Evolutionary conservation across 768 basidiomycete species (phyloP).

Genomic region (Astraeus odoratus): DNA sequence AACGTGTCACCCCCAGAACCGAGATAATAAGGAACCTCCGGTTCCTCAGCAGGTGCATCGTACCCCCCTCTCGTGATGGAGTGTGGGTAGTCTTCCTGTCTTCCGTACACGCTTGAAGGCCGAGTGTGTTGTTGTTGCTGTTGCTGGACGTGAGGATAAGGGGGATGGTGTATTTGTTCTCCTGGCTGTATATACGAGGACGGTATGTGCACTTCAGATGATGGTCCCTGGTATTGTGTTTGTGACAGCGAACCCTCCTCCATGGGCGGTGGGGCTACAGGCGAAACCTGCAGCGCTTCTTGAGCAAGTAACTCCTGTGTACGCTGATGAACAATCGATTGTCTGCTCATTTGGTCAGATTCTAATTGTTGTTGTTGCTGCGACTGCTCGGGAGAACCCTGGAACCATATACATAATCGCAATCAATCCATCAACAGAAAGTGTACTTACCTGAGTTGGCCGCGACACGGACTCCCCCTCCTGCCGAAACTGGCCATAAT

Average conservation of each 20-base stretch:
- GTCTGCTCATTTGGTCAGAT: not conserved
- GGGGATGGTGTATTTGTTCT: not conserved
- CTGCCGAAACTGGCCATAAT: slow-evolving; percentile 3
- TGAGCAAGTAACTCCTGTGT: slow-evolving; percentile 19
- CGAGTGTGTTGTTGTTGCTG: not conserved
- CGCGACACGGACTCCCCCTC: not conserved
- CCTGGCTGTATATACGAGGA: not conserved
- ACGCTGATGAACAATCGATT: slow-evolving; percentile 15
- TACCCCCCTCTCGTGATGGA: not conserved
- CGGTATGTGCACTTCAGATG: not conserved
- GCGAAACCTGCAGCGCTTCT: not conserved
- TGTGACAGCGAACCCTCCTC: not conserved
- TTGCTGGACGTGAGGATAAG: not conserved
- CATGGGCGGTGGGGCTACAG: not conserved
- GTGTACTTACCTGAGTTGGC: not conserved
- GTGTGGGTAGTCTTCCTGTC: not conserved
- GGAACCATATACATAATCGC: too few species aligned
- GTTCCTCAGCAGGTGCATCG: not conserved
- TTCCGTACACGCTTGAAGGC: not conserved
- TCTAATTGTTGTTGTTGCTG: not conserved
- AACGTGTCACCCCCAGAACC: not conserved
- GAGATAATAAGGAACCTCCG: not conserved
- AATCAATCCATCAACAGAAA: not conserved
- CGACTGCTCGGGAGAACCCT: not conserved
- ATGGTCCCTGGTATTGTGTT: not conserved